phyloP scores from a whole-genome alignment of 352 stramenopile genomes.

The Sclerospora graminicola region DNA sequence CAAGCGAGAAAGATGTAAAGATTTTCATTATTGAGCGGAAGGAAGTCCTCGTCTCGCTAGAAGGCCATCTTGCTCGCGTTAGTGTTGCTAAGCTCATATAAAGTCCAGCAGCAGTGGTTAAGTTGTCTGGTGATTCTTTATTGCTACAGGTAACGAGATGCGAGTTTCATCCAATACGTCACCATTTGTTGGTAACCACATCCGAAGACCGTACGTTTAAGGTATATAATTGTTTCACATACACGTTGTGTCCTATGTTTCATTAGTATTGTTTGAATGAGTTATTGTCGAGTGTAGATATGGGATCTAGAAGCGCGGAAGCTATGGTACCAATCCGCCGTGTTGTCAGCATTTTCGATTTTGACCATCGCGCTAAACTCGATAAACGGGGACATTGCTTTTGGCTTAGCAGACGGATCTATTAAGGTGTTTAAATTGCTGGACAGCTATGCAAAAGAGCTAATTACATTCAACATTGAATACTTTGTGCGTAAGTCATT shows the following conservation, averaged over 20 bases:
- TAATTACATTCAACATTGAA: constrained; percentile 35
- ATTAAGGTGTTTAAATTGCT: constrained; percentile 47
- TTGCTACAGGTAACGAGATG: constrained; percentile 38
- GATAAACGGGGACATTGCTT: constrained; percentile 44
- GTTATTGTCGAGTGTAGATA: constrained; percentile 42
- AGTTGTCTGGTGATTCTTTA: neutral
- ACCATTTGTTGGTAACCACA: constrained; percentile 55
- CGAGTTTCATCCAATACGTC: constrained; percentile 60
- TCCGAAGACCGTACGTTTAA: constrained; percentile 84
- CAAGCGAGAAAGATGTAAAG: constrained; percentile 37
- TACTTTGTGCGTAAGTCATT: constrained; percentile 33
- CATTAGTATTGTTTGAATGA: no score
- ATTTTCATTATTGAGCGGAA: constrained; percentile 41
- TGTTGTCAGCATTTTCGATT: constrained; percentile 69
- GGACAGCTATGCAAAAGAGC: constrained; percentile 45
- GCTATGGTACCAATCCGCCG: constrained; percentile 65
- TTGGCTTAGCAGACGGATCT: constrained; percentile 64
- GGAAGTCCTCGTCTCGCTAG: constrained; percentile 50
- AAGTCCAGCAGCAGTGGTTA: neutral
- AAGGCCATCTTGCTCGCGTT: constrained; percentile 59
- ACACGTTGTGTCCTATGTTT: no score
- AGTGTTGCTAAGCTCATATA: neutral
- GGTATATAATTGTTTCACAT: constrained; percentile 12
- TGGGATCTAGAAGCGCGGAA: constrained; percentile 57
- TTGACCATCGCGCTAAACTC: constrained; percentile 52